These are phyloP conservation scores for Cercophora scortea DNA, from an alignment of 495 filamentous ascomycete genomes.

Conservation along the genomic window DNA sequence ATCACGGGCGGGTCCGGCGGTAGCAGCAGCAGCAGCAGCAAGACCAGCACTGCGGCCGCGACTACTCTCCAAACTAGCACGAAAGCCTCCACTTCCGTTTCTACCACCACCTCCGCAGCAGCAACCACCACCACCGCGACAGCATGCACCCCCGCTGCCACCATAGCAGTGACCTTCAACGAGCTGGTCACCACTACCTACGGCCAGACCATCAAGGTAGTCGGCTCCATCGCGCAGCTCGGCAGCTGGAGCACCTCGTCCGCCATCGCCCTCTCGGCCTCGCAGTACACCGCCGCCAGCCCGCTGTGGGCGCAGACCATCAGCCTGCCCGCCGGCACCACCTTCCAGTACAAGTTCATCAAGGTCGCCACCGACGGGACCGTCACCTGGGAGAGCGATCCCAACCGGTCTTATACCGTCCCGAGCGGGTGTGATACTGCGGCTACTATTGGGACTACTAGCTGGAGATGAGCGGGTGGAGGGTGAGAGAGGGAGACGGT, in stretches of 20 bases:
- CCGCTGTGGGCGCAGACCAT: conserved; percentile 50
- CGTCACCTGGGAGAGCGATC: conserved; percentile 57
- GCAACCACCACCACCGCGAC: conserved; percentile 39
- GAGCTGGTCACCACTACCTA: conserved; percentile 43
- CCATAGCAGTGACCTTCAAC: conserved; percentile 53
- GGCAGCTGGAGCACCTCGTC: conserved; percentile 47
- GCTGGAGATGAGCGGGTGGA: too few relatives aligned
- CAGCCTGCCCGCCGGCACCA: conserved; percentile 43
- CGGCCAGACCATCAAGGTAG: conserved; percentile 54
- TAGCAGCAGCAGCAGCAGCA: background rate
- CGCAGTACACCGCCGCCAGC: conserved; percentile 46
- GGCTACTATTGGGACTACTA: conserved; percentile 15
- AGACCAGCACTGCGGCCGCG: conserved; percentile 18
- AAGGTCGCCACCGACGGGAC: conserved; percentile 45
- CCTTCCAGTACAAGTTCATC: conserved; percentile 64
- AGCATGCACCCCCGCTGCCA: conserved; percentile 35
- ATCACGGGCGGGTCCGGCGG: conserved; percentile 18
- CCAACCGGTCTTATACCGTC: conserved; percentile 55
- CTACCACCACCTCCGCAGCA: conserved; percentile 35
- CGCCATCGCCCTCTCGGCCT: conserved; percentile 45
- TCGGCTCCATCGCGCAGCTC: conserved; percentile 46
- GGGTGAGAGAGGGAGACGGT: too few relatives aligned
- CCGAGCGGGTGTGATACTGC: conserved; percentile 39
- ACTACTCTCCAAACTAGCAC: conserved; percentile 45
- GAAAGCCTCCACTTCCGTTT: conserved; percentile 25